Base-by-base conservation (phyloP, 495 filamentous ascomycete genomes). In the Pyrenopolyporus hunteri region DNA sequence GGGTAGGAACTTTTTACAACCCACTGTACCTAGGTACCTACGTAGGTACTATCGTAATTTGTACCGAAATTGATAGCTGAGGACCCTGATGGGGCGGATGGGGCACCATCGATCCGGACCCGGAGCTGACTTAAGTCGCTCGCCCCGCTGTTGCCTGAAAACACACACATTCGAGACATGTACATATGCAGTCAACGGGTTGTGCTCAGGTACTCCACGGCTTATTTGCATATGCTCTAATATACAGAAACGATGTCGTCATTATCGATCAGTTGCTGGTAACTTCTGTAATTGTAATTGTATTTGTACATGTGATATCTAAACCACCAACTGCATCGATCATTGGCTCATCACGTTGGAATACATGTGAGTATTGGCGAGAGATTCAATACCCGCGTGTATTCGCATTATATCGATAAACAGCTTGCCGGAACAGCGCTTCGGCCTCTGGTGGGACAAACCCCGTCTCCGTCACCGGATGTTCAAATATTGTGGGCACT, bases 91-190 rank as follows among this genome's bases (percentile, higher is more conserved):
- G n/a, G n/a, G n/a, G n/a, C n/a, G n/a, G n/a, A n/a, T n/a, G n/a
- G 46, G 7, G 20, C 4, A 46, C n/a, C 11, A 32, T 17, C 17
- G 37, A 45, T 40, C 57, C 57, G 57, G 40, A 40, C 49, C 26
- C 57, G 57, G 57, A 60, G 42, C 57, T 59, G 57, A 47, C 29
- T 49, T 19, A 16, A 49, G 29, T 14, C 10, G 29, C 28, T 11
- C 45, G 29, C 28, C 16, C 45, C 29, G 19, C 17, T 14, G 17
- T 46, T 6, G 14, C 8, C 43, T 25, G 26, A 46, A 29, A 13
- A 17, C 0, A 25, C 11, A 9, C 11, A 33, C 11, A 8, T 17
- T 33, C 8, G n/a, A n/a, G n/a, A n/a, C n/a, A n/a, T n/a, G n/a
- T n/a, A n/a, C n/a, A n/a, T n/a, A 49, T 49, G 26, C 17, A 49